Evolutionary conservation across 441 rosid genomes (phyloP).

Genomic region (Mallotus repandus): DNA sequence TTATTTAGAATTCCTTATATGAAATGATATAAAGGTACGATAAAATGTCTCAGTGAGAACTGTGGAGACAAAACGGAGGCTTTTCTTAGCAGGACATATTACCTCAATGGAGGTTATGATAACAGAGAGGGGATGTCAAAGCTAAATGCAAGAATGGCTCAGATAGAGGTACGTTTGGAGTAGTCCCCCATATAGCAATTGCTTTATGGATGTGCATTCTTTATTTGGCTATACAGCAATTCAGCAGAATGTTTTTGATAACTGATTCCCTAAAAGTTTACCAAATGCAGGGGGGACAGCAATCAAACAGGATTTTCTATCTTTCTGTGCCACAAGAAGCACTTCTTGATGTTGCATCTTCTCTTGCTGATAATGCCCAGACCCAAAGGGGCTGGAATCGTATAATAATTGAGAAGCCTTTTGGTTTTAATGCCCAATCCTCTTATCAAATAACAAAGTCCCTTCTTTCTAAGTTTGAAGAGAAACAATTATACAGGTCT

Average conservation of each 20-base stretch:
- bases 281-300: slow-evolving; percentile 51
- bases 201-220: slow-evolving; percentile 8
- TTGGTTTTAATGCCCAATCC: slow-evolving; percentile 60
- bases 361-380: slow-evolving; percentile 58
- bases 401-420: slow-evolving; percentile 77
- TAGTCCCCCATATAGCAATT: background rate
- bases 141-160: slow-evolving; percentile 67
- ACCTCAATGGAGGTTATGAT: slow-evolving; percentile 64
- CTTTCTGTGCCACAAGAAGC: slow-evolving; percentile 91
- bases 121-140: slow-evolving; percentile 61
- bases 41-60: slow-evolving; percentile 44
- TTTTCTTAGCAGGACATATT: slow-evolving; percentile 64
- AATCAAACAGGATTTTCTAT: slow-evolving; percentile 68
- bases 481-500: slow-evolving; percentile 77
- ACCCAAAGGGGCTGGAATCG: slow-evolving; percentile 77
- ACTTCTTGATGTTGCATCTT: slow-evolving; percentile 63
- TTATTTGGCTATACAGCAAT: slow-evolving; percentile 13
- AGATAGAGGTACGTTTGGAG: slow-evolving; percentile 53
- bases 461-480: slow-evolving; percentile 65
- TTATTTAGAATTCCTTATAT: background rate
- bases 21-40: background rate
- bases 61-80: slow-evolving; percentile 68
- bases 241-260: slow-evolving; percentile 26
- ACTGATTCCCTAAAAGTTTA: slow-evolving; percentile 39
- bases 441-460: slow-evolving; percentile 54